A percentile compares a stretch with the other conserved stretches of the same genome.
These are phyloP conservation scores for Pseudomassariella vexata DNA, from an alignment of 2,329 filamentous ascomycete species.

Conservation along the genomic window DNA sequence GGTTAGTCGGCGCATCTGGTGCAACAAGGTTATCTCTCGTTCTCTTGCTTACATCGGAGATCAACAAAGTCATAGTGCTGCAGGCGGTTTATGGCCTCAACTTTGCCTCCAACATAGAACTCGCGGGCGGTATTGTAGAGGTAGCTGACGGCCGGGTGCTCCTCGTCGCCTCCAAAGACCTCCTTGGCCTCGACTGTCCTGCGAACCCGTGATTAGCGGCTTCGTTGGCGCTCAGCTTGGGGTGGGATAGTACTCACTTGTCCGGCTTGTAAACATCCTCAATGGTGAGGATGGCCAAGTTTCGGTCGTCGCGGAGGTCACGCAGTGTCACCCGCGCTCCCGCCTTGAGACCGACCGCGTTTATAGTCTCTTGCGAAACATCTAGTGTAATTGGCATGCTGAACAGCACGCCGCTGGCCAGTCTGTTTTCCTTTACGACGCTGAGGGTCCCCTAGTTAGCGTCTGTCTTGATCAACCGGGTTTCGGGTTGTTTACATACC, in stretches of 20 bases:
- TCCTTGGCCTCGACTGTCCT: slow-evolving; percentile 85
- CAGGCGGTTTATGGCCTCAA: slow-evolving; percentile 89
- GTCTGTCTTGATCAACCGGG: slow-evolving; percentile 6
- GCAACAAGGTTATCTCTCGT: too few relatives aligned
- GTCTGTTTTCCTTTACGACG: slow-evolving; percentile 82
- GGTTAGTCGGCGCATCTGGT: too few relatives aligned
- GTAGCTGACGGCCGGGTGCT: slow-evolving; percentile 89
- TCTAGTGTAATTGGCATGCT: slow-evolving; percentile 97
- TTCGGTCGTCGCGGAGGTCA: slow-evolving; percentile 93
- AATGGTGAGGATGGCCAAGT: slow-evolving; percentile 90
- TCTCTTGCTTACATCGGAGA: slow-evolving; percentile 81
- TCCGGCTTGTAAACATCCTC: slow-evolving; percentile 94
- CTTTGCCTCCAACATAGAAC: slow-evolving; percentile 91
- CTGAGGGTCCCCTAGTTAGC: slow-evolving; percentile 39
- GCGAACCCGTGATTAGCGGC: slow-evolving; percentile 27
- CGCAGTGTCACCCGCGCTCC: slow-evolving; percentile 82
- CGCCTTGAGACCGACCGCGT: slow-evolving; percentile 68
- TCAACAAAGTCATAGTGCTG: slow-evolving; percentile 99
- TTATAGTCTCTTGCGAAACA: slow-evolving; percentile 67
- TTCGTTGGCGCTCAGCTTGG: slow-evolving; percentile 47
- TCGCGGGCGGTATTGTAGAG: slow-evolving; percentile 76
- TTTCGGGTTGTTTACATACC: slow-evolving; percentile 42
- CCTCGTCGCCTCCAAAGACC: slow-evolving; percentile 88
- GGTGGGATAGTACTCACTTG: slow-evolving; percentile 58
- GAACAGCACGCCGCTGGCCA: slow-evolving; percentile 85